Evolutionary conservation across 164 flowering plant species (phyloP).

Genomic region (Magnolia sinica): DNA sequence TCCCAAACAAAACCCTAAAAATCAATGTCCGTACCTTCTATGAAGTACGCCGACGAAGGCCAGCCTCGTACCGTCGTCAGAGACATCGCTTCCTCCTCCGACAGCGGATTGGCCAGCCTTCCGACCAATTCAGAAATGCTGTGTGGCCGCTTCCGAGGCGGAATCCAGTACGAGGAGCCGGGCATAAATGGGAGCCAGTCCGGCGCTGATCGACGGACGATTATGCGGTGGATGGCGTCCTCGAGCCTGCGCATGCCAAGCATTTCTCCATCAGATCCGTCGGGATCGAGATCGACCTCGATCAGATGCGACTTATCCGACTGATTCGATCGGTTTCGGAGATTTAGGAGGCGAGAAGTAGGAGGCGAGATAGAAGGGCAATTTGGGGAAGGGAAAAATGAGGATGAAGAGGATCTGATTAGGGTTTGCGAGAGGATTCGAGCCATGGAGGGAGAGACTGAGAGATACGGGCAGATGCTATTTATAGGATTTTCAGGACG

Average conservation of each 20-base stretch:
- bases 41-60: constrained; percentile 56
- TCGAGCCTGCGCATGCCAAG: constrained; percentile 43
- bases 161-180: constrained; percentile 82
- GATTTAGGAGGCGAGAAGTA: constrained; percentile 14
- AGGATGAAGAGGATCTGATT: constrained; percentile 11
- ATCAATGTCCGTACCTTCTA: constrained; percentile 31
- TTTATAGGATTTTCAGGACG: too few relatives aligned
- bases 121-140: constrained; percentile 49
- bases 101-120: constrained; percentile 35
- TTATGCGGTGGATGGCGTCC: constrained; percentile 54
- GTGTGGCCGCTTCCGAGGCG: constrained; percentile 31
- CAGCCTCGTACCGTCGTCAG: constrained; percentile 50
- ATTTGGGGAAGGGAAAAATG: constrained; percentile 7
- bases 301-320: constrained; percentile 28
- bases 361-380: constrained; percentile 6
- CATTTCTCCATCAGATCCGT: constrained; percentile 15
- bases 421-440: constrained; percentile 39
- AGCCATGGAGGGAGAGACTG: constrained; percentile 27
- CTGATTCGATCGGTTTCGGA: constrained; percentile 27
- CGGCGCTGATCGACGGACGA: constrained; percentile 55
- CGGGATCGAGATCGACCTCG: constrained; percentile 39
- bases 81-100: constrained; percentile 44
- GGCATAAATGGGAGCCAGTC: constrained; percentile 80
- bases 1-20: too few relatives aligned
- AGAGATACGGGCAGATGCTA: too few relatives aligned